Evolutionary conservation across 2,329 filamentous ascomycete species (phyloP).

Genomic region (Diaporthe vaccinii): DNA sequence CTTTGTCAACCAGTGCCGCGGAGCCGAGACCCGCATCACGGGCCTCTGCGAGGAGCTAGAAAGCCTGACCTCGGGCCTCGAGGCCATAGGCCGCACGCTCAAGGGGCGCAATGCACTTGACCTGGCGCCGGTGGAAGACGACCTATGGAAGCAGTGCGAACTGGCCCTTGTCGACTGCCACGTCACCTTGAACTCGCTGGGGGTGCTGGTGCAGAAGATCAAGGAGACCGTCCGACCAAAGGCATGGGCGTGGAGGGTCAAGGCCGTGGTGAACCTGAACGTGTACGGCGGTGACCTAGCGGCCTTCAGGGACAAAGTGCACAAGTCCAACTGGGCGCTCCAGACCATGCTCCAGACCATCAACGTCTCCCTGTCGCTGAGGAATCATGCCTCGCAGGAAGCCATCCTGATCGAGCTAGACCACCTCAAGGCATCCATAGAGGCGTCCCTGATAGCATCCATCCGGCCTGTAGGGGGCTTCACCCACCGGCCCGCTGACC

Average conservation of each 20-base stretch:
- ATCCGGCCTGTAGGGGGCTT: conserved; percentile 38
- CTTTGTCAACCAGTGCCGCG: conserved; percentile 41
- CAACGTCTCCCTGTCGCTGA: conserved; percentile 43
- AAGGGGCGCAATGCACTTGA: conserved; percentile 43
- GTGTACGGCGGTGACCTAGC: conserved; percentile 42
- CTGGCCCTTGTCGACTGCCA: conserved; percentile 44
- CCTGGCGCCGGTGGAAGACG: conserved; percentile 43
- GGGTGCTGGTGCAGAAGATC: conserved; percentile 42
- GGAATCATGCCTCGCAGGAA: conserved; percentile 42
- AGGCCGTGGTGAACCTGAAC: conserved; percentile 41
- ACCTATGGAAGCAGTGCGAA: conserved; percentile 45
- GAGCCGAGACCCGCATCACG: conserved; percentile 42
- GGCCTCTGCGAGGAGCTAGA: conserved; percentile 43
- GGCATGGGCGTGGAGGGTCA: conserved; percentile 37
- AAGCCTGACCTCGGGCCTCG: conserved; percentile 43
- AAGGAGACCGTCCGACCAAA: conserved; percentile 28
- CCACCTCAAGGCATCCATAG: conserved; percentile 43
- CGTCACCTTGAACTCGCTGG: conserved; percentile 43
- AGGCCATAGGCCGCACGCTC: conserved; percentile 43
- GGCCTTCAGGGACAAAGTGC: conserved; percentile 46
- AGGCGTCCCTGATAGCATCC: conserved; percentile 43
- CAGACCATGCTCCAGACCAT: conserved; percentile 48
- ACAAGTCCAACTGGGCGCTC: conserved; percentile 47
- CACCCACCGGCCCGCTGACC: conserved; percentile 17
- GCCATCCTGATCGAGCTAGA: conserved; percentile 42